Conservation (phyloP, 352 stramenopile species). For the Thalassiosira ordinaria region DNA sequence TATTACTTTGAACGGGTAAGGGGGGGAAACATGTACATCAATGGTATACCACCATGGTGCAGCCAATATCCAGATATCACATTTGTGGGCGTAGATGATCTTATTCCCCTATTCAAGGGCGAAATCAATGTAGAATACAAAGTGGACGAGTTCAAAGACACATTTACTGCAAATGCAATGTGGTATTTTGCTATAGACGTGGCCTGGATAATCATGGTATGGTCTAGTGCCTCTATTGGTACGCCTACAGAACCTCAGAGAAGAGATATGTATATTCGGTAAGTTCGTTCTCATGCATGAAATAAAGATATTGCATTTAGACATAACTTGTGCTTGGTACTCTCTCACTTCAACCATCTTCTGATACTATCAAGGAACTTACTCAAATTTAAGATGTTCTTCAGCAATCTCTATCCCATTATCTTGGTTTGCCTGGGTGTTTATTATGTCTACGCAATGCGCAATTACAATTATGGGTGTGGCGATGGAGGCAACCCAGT, state of each 20-base stretch:
- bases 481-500: neutral
- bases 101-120: neutral
- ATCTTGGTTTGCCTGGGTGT: conserved; percentile 5
- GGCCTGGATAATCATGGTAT: conserved; percentile 16
- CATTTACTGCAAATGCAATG: conserved; percentile 2
- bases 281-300: too few species aligned
- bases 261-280: conserved; percentile 20
- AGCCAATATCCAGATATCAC: conserved; percentile 4
- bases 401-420: conserved; percentile 7
- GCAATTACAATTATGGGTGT: conserved; percentile 16
- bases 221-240: conserved; percentile 7
- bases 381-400: conserved; percentile 29
- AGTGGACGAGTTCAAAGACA: neutral
- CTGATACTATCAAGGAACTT: conserved; percentile 18
- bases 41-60: conserved; percentile 5
- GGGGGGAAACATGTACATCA: conserved; percentile 10
- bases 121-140: neutral
- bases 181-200: conserved; percentile 22
- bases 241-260: conserved; percentile 15
- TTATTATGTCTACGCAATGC: neutral
- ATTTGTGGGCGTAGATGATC: neutral
- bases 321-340: too few species aligned
- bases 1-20: neutral
- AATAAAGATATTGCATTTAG: neutral
- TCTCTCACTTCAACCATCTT: too few species aligned